A percentile compares a stretch with the other conserved stretches of the same genome.
Evolutionary conservation across 331 rosid species (phyloP).

Genomic region (Acacia pycnantha): DNA sequence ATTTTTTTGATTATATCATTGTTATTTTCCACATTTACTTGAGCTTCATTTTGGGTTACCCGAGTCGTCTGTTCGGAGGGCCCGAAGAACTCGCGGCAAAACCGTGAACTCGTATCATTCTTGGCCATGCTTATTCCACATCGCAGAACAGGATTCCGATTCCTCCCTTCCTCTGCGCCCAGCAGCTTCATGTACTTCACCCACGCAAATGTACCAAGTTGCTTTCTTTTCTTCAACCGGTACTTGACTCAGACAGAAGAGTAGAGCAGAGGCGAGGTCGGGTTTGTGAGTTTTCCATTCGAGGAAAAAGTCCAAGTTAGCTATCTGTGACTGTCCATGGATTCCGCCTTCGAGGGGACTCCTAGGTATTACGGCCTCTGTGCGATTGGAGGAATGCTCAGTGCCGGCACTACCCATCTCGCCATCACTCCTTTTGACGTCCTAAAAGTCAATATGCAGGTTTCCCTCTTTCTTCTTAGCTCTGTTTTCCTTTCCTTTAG

Average conservation of each 20-base stretch:
- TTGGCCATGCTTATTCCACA: not conserved
- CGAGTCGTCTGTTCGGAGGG: slow-evolving; percentile 12
- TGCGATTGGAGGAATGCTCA: slow-evolving; percentile 58
- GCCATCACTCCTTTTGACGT: slow-evolving; percentile 56
- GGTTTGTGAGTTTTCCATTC: not conserved
- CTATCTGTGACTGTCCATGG: not conserved
- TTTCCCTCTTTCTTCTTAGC: not conserved
- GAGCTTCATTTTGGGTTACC: not conserved
- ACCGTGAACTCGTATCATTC: not conserved
- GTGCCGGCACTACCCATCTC: slow-evolving; percentile 63
- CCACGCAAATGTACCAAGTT: slow-evolving; percentile 3
- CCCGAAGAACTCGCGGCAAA: slow-evolving; percentile 22
- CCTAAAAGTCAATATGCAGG: slow-evolving; percentile 39
- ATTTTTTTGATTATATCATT: too few relatives aligned
- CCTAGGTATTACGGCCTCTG: slow-evolving; percentile 55
- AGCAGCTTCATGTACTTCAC: not conserved
- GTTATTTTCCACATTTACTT: not conserved
- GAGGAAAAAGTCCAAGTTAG: not conserved
- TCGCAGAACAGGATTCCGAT: slow-evolving; percentile 38
- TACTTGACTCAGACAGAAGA: not conserved
- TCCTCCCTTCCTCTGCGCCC: not conserved
- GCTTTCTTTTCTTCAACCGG: not conserved
- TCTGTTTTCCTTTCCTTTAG: not conserved
- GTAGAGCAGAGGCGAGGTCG: not conserved
- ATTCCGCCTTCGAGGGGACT: slow-evolving; percentile 11